Conservation (phyloP, 2,329 filamentous ascomycete species). For the Arthrocladium fulminans region DNA sequence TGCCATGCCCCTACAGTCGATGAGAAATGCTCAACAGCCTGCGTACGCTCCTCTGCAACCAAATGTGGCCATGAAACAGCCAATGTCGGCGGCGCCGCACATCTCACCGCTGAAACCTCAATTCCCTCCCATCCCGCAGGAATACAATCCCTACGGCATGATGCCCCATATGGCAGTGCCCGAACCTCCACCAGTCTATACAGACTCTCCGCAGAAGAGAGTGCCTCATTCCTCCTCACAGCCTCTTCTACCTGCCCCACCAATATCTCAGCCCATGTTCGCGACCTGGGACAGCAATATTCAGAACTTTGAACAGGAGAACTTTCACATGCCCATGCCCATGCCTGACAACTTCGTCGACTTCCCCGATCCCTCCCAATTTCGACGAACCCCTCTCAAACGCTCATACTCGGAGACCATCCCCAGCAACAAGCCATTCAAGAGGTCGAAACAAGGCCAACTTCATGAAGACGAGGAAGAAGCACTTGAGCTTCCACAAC, state of each 20-base stretch:
- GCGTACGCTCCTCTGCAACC: constrained; percentile 52
- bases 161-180: constrained; percentile 50
- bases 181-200: constrained; percentile 34
- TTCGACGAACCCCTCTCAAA: constrained; percentile 40
- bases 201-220: constrained; percentile 42
- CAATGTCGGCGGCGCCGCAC: constrained; percentile 32
- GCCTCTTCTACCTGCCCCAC: constrained; percentile 26
- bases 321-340: constrained; percentile 34
- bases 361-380: constrained; percentile 39
- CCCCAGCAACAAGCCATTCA: constrained; percentile 57
- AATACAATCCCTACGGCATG: constrained; percentile 51
- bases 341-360: constrained; percentile 39
- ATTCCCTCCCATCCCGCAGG: constrained; percentile 52
- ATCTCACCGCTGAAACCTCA: constrained; percentile 54
- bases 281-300: constrained; percentile 39
- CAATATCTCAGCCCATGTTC: constrained; percentile 40
- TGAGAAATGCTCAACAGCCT: constrained; percentile 17
- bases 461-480: constrained; percentile 40
- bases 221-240: constrained; percentile 24
- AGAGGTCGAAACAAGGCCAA: constrained; percentile 52
- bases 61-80: constrained; percentile 25
- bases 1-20: constrained; percentile 39
- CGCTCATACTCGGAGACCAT: constrained; percentile 64
- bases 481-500: constrained; percentile 52
- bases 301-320: constrained; percentile 40